Evolutionary conservation across 805 yeast genomes (phyloP).

Genomic region (Teunomyces panamensis): DNA sequence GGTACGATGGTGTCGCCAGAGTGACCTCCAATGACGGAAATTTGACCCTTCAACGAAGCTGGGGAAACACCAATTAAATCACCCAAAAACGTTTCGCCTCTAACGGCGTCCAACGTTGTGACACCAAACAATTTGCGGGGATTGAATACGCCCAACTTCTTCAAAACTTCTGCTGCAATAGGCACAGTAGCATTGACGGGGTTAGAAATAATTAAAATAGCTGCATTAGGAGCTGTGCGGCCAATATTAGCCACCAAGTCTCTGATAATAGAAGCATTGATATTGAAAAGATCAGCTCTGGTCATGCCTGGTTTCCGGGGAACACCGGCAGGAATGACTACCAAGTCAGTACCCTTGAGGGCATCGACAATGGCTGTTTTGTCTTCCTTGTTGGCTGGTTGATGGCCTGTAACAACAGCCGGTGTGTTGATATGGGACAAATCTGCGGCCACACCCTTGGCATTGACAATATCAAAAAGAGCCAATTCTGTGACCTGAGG

Average conservation of each 20-base stretch:
- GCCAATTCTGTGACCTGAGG: conserved; percentile 37
- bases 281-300: conserved; percentile 45
- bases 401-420: conserved; percentile 39
- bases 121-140: conserved; percentile 46
- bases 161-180: conserved; percentile 48
- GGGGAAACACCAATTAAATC: conserved; percentile 33
- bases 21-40: conserved; percentile 46
- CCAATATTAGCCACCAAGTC: conserved; percentile 42
- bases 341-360: conserved; percentile 37
- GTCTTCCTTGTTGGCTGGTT: conserved; percentile 39
- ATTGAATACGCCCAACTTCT: conserved; percentile 44
- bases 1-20: conserved; percentile 49
- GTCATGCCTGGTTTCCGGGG: conserved; percentile 51
- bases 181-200: conserved; percentile 48
- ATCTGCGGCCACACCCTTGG: conserved; percentile 47
- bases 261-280: conserved; percentile 43
- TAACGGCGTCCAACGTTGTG: conserved; percentile 44
- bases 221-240: conserved; percentile 38
- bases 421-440: conserved; percentile 41
- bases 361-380: conserved; percentile 35
- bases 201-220: conserved; percentile 45
- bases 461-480: conserved; percentile 43
- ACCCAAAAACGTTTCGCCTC: conserved; percentile 46
- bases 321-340: conserved; percentile 46
- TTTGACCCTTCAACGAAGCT: conserved; percentile 32